A percentile compares a stretch with the other conserved stretches of the same genome.
phyloP scores from a whole-genome alignment of 2,329 filamentous ascomycete species.

The Myriosclerotinia scirpicola region DNA sequence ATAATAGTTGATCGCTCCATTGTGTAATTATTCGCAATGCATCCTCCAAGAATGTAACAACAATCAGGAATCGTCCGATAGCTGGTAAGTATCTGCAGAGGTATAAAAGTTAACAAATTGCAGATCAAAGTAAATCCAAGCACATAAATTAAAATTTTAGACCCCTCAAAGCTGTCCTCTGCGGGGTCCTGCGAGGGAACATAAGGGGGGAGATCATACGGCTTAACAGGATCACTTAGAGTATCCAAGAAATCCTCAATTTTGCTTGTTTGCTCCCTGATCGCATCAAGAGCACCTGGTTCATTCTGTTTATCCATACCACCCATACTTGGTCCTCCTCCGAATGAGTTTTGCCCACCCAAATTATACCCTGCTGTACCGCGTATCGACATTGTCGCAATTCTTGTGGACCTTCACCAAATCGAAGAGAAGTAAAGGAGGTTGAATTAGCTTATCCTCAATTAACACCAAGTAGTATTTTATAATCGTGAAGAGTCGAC shows the following conservation, averaged over 20 bases:
- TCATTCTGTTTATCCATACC: conserved; percentile 38
- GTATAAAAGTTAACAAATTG: conserved; percentile 28
- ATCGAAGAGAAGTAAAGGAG: conserved; percentile 23
- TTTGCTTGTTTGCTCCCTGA: conserved; percentile 95
- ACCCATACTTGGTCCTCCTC: conserved; percentile 39
- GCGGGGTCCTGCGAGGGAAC: conserved; percentile 23
- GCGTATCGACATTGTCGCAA: conserved; percentile 53
- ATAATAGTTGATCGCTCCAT: conserved; percentile 92
- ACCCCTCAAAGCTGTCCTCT: conserved; percentile 19
- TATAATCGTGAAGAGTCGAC: neutral
- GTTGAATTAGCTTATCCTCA: neutral
- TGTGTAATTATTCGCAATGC: conserved; percentile 94
- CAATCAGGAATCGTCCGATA: conserved; percentile 95
- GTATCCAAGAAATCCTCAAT: conserved; percentile 92
- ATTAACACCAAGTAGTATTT: conserved; percentile 4
- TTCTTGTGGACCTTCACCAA: conserved; percentile 36
- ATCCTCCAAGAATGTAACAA: conserved; percentile 98
- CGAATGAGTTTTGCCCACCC: conserved; percentile 42
- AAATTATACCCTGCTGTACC: conserved; percentile 51
- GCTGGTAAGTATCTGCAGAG: conserved; percentile 77
- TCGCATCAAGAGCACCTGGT: conserved; percentile 66
- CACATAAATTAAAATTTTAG: neutral
- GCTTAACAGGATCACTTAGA: conserved; percentile 86
- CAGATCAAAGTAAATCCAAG: neutral
- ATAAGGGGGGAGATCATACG: conserved; percentile 59